Base-by-base conservation (phyloP, 192 early-diverging fungal genomes). In the Coemansia sp. region DNA sequence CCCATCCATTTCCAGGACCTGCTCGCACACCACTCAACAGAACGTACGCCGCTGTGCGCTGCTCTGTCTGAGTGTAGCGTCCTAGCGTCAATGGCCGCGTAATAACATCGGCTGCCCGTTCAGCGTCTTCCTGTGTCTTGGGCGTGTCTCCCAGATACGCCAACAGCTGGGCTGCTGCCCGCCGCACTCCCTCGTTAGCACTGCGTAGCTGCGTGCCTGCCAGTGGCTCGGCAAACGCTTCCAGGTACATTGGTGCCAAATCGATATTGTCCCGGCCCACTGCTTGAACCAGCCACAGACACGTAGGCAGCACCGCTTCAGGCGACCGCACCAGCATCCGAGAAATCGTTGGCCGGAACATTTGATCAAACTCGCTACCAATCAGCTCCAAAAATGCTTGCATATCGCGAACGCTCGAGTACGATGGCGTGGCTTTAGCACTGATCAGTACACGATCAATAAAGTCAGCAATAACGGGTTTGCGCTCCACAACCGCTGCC, bases 291-390 rank as follows among this genome's bases (percentile, higher is more conserved):
- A 96, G 64, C 43, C 67, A 72, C 17, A 84, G 69, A 5, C 77
- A 89, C 83, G 60, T 90, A 80, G 21, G 64, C 47, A 94, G 81
- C 32, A 89, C 86, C 52, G 88, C 83, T 61, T 95, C 94, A 14
- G 94, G 94, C 10, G 94, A 90, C 47, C 94, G 87, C 51, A 96
- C 76, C 58, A 93, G 82, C 72, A 93, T 84, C 47, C 88, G 86
- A 41, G 91, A 85, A n/a, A 91, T 79, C 38, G 84, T 76, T 21
- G 88, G 76, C 14, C 85, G 60, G 53, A 93, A 85, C 52, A 88
- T 80, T 5, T 52, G 38, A 22, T 82, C 78, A 48, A 92, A 89
- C 38, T 79, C 66, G 4, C 68, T 74, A 24, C 82, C 72, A 3
- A 93, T 74, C 45, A 70, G 84, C 12, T 45, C 47, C 14, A 93